Percentiles rank a stretch among this genome's conserved stretches.
phyloP scores from a whole-genome alignment of 768 basidiomycete genomes.

The Leccinellum luteum region DNA sequence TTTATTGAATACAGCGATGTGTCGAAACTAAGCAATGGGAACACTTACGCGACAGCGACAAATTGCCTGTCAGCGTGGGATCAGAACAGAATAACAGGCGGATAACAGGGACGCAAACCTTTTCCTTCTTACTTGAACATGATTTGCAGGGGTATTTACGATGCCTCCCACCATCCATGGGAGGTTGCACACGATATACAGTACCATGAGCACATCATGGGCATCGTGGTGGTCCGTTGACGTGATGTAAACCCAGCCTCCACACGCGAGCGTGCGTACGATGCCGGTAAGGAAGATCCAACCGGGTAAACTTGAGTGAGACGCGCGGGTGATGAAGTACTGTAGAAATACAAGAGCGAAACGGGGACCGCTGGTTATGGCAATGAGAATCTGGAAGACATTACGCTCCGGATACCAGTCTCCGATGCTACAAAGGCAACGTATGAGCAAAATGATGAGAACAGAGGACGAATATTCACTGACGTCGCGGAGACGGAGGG shows the following conservation, averaged over 20 bases:
- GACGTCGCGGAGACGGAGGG: constrained; percentile 87
- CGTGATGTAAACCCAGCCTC: constrained; percentile 92
- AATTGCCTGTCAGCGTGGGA: constrained; percentile 39
- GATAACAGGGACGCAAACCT: constrained; percentile 41
- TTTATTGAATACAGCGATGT: constrained; percentile 10
- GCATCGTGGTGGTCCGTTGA: constrained; percentile 78
- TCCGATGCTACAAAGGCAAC: constrained; percentile 60
- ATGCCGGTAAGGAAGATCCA: constrained; percentile 61
- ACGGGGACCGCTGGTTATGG: constrained; percentile 81
- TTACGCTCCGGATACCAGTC: constrained; percentile 89
- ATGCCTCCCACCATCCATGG: constrained; percentile 88
- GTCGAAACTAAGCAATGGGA: background rate
- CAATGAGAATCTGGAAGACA: constrained; percentile 85
- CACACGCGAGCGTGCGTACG: constrained; percentile 75
- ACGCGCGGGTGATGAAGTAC: constrained; percentile 54
- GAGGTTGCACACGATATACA: constrained; percentile 78
- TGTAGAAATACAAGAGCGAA: constrained; percentile 63
- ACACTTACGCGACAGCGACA: constrained; percentile 47
- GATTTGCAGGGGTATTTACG: constrained; percentile 45
- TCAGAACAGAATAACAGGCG: background rate
- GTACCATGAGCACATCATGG: constrained; percentile 87
- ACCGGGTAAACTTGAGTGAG: constrained; percentile 42
- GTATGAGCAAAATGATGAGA: background rate
- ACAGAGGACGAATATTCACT: constrained; percentile 23
- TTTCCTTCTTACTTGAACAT: constrained; percentile 42